Conservation (phyloP, 108 stramenopile species). For the Skeletonema costatum region DNA sequence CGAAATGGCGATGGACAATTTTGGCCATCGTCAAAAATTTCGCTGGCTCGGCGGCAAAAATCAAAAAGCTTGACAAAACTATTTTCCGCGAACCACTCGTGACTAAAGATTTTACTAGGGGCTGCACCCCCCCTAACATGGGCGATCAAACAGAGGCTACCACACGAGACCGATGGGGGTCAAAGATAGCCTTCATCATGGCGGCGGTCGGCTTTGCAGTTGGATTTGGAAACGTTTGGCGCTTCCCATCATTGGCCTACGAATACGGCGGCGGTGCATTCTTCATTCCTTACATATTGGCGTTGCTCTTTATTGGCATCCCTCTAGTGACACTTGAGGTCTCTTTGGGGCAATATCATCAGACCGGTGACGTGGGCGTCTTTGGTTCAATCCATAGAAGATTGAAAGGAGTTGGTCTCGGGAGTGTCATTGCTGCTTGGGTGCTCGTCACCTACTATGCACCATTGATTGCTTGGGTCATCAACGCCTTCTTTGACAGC, state of each 20-base stretch:
- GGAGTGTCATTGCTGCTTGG: slow-evolving; percentile 50
- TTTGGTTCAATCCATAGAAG: slow-evolving; percentile 63
- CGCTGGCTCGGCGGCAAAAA: no score
- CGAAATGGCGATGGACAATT: no score
- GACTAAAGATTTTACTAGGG: no score
- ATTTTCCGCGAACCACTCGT: no score
- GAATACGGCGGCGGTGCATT: slow-evolving; percentile 74
- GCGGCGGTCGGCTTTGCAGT: slow-evolving; percentile 64
- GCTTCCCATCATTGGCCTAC: slow-evolving; percentile 69
- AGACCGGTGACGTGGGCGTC: neutral
- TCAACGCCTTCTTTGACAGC: slow-evolving; percentile 54
- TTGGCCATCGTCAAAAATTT: no score
- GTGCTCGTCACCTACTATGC: slow-evolving; percentile 59
- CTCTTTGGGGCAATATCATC: no score
- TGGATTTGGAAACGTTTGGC: slow-evolving; percentile 78
- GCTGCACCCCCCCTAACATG: no score
- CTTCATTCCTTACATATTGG: slow-evolving; percentile 69
- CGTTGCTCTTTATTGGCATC: slow-evolving; percentile 68
- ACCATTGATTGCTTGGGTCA: slow-evolving; percentile 57
- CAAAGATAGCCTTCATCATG: slow-evolving; percentile 56
- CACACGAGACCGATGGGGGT: slow-evolving; percentile 41
- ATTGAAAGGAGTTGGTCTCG: slow-evolving; percentile 59
- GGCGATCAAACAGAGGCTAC: neutral
- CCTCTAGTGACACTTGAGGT: slow-evolving; percentile 32
- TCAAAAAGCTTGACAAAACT: no score